phyloP scores from a whole-genome alignment of 345 rosid genomes.

The Cardamine occulta region DNA sequence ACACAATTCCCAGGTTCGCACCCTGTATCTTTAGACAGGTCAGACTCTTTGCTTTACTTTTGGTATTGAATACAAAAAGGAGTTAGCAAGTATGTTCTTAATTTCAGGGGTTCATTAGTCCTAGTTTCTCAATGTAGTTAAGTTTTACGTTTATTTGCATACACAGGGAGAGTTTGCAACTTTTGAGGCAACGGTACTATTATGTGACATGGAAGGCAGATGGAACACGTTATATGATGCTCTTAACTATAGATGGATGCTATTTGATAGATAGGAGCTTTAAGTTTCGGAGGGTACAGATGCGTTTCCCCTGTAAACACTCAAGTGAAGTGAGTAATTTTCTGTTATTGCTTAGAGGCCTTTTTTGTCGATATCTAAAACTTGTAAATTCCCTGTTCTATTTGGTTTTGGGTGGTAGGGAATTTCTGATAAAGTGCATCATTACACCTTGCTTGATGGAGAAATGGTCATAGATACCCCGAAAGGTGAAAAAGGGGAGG shows the following conservation, averaged over 20 bases:
- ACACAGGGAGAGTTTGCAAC: slow-evolving; percentile 88
- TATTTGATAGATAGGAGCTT: slow-evolving; percentile 86
- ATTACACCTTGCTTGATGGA: slow-evolving; percentile 92
- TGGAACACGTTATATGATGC: slow-evolving; percentile 99
- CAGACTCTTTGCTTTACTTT: slow-evolving; percentile 21
- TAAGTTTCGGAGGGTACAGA: slow-evolving; percentile 87
- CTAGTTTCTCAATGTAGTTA: slow-evolving; percentile 6
- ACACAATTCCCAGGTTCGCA: slow-evolving; percentile 80
- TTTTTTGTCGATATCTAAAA: slow-evolving; percentile 11
- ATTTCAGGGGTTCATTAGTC: too few species aligned
- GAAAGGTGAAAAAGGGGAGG: slow-evolving; percentile 73
- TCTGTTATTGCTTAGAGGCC: not conserved
- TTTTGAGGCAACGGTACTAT: slow-evolving; percentile 88
- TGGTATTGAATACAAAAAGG: slow-evolving; percentile 16
- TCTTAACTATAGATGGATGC: slow-evolving; percentile 87
- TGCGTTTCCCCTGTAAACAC: slow-evolving; percentile 86
- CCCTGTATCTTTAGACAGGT: slow-evolving; percentile 91
- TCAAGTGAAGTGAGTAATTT: slow-evolving; percentile 59
- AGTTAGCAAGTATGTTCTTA: not conserved
- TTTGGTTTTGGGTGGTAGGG: slow-evolving; percentile 52
- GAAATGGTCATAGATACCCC: slow-evolving; percentile 92
- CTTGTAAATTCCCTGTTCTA: slow-evolving; percentile 11
- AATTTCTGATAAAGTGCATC: slow-evolving; percentile 69
- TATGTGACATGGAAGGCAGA: slow-evolving; percentile 99
- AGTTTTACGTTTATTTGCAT: not conserved